Base-by-base conservation (phyloP, 169 alveolate species). In the Theileria luwenshuni region DNA sequence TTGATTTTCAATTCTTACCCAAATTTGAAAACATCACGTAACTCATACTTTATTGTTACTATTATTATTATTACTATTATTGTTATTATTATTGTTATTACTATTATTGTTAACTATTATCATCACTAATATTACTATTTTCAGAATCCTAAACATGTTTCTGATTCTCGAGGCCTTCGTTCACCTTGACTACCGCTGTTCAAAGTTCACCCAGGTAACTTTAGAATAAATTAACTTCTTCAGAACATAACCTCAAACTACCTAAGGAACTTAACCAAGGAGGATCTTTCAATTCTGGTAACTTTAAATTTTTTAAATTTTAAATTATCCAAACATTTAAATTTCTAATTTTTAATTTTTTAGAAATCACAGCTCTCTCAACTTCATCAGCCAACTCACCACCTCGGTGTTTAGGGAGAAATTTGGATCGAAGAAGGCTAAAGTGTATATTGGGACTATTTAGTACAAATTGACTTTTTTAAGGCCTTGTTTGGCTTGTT, bases 121-220 rank as follows among this genome's bases (percentile, higher is more conserved):
- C 13, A 60, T 6, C 23, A 19, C 28, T 60, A 19, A 10, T 5
- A 6, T 19, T 7, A 25, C 23, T 5, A 12, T 15, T 35, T 3
- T 54, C 35, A 75, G 84, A 33, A 38, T 65, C 42, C 80, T 61
- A 15, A 71, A 75, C 61, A 33, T 75, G 62, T 15, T 65, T 21
- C 56, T 61, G 5, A 27, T 75, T 0, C 62, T 75, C 0, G 45
- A 64, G 35, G 32, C 73, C 3, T 75, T 75, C 52, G 63, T 35
- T 13, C 23, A 25, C 1, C 71, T 75, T 12, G 77, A 75, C 21
- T 75, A 59, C 25, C 5, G 84, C 25, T 75, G 77, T 38, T 75
- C 84, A 23, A 7, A 32, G 21, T 54, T 75, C 21, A 38, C 64
- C 3, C 45, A 25, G 21, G 84, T 75, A 49, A 12, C 70, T 28